These are phyloP conservation scores for Penicillium bovifimosum DNA, from an alignment of 495 filamentous ascomycete genomes.

Conservation along the genomic window DNA sequence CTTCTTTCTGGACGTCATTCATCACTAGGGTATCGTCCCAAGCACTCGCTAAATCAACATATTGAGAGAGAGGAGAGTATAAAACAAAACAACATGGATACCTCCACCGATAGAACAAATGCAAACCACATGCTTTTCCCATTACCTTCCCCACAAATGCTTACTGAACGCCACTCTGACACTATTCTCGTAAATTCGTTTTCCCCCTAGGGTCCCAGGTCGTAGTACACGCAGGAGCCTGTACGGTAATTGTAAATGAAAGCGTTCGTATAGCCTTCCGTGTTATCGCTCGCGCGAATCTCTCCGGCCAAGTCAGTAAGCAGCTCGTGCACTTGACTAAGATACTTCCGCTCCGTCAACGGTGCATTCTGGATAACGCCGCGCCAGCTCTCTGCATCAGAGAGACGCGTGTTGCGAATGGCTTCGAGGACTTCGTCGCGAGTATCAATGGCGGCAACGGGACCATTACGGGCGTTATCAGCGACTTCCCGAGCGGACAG, in stretches of 20 bases:
- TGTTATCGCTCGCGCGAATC: conserved; percentile 31
- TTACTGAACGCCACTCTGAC: background rate
- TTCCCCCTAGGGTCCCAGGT: conserved; percentile 46
- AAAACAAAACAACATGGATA: conserved; percentile 6
- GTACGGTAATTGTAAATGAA: conserved; percentile 82
- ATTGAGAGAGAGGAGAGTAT: conserved; percentile 20
- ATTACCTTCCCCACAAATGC: background rate
- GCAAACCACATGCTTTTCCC: background rate
- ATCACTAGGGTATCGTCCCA: conserved; percentile 29
- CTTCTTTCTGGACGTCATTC: conserved; percentile 15
- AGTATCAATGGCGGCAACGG: conserved; percentile 83
- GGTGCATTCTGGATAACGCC: conserved; percentile 71
- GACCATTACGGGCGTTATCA: conserved; percentile 62
- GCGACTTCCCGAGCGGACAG: conserved; percentile 55
- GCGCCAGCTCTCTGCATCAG: conserved; percentile 83
- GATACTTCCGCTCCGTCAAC: conserved; percentile 74
- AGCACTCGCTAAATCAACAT: conserved; percentile 23
- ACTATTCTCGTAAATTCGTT: conserved; percentile 15
- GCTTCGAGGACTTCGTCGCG: conserved; percentile 79
- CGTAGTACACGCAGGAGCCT: conserved; percentile 69
- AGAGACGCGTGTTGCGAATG: conserved; percentile 67
- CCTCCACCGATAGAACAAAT: conserved; percentile 6
- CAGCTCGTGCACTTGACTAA: conserved; percentile 80
- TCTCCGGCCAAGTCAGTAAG: conserved; percentile 58
- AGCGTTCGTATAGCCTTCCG: conserved; percentile 53